These are phyloP conservation scores for Colletotrichum paranaense DNA, from an alignment of 2,329 filamentous ascomycete genomes.

Conservation along the genomic window DNA sequence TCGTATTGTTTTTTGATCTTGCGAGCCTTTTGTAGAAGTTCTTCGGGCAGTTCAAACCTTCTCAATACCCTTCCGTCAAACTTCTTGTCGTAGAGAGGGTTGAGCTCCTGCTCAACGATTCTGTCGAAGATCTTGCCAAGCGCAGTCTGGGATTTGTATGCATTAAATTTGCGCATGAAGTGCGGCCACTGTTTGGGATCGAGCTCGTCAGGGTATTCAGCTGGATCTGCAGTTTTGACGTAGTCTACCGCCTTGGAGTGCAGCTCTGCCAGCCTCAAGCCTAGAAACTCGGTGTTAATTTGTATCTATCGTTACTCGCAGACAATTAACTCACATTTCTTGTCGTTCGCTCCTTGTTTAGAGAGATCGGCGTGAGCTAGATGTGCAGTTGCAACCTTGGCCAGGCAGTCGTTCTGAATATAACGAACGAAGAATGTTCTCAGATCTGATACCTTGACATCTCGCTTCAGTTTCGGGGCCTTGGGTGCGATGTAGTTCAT, in stretches of 20 bases:
- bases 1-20: slow-evolving; percentile 84
- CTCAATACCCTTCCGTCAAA: slow-evolving; percentile 83
- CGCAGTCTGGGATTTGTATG: slow-evolving; percentile 76
- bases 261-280: slow-evolving; percentile 77
- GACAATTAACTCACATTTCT: slow-evolving; percentile 67
- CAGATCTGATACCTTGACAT: slow-evolving; percentile 79
- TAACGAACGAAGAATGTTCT: slow-evolving; percentile 89
- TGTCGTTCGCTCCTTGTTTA: slow-evolving; percentile 71
- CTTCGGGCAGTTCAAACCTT: slow-evolving; percentile 64
- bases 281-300: slow-evolving; percentile 45
- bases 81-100: slow-evolving; percentile 74
- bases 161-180: slow-evolving; percentile 72
- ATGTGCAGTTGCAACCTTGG: slow-evolving; percentile 84
- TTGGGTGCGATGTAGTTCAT: slow-evolving; percentile 79
- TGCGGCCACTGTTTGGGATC: slow-evolving; percentile 79
- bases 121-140: slow-evolving; percentile 87
- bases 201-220: slow-evolving; percentile 71
- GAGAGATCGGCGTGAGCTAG: slow-evolving; percentile 78
- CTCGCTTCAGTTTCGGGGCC: slow-evolving; percentile 65
- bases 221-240: slow-evolving; percentile 86
- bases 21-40: slow-evolving; percentile 68
- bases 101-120: slow-evolving; percentile 75
- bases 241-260: slow-evolving; percentile 97
- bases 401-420: slow-evolving; percentile 89
- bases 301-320: neutral